Evolutionary conservation across 345 rosid species (phyloP).

Genomic region (Bruguiera parviflora): DNA sequence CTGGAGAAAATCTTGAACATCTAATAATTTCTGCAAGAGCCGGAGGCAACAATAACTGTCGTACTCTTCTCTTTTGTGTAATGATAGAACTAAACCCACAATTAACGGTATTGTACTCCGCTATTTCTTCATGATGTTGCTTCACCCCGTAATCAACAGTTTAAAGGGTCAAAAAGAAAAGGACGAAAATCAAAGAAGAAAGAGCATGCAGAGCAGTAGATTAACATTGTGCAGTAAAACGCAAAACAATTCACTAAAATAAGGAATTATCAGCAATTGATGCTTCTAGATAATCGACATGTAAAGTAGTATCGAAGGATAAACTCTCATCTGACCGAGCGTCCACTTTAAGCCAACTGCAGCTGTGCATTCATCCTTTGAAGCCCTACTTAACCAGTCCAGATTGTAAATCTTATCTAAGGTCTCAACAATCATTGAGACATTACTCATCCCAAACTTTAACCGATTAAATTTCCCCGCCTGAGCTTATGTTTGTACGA

Average conservation of each 20-base stretch:
- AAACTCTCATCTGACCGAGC: conserved; percentile 82
- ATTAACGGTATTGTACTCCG: too few relatives aligned
- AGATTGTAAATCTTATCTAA: conserved; percentile 78
- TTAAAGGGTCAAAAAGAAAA: neutral
- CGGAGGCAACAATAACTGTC: neutral
- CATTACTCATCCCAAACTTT: conserved; percentile 77
- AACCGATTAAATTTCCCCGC: conserved; percentile 90
- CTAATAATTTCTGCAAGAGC: conserved; percentile 58
- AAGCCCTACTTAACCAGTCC: conserved; percentile 92
- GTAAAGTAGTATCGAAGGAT: neutral
- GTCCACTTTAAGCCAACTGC: conserved; percentile 99
- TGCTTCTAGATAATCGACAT: neutral
- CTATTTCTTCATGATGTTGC: conserved; percentile 76
- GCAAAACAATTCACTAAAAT: neutral
- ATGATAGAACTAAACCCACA: too few relatives aligned
- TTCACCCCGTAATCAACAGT: conserved; percentile 57
- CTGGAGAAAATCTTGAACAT: conserved; percentile 80
- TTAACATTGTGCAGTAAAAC: too few relatives aligned
- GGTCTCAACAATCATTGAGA: conserved; percentile 65
- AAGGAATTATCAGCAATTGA: neutral
- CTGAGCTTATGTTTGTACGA: conserved; percentile 92
- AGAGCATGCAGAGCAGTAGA: neutral
- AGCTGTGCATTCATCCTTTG: conserved; percentile 92
- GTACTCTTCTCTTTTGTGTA: too few relatives aligned
- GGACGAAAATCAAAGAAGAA: neutral